Base-by-base conservation (phyloP, 2,329 filamentous ascomycete genomes). In the Cercospora berteroae region DNA sequence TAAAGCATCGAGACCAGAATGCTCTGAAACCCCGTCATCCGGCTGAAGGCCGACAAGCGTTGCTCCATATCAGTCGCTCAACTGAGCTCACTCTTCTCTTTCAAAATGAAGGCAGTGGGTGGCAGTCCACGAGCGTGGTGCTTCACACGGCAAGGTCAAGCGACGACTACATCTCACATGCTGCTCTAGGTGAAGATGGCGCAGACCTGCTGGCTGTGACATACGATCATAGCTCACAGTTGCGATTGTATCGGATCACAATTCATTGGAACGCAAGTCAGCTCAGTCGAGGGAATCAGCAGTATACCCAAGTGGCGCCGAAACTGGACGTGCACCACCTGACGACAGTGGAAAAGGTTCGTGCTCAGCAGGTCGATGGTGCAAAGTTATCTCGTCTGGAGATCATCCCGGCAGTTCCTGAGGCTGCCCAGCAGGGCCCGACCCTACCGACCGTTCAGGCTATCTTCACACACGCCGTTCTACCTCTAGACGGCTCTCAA, bases 111-210 rank as follows among this genome's bases (percentile, higher is more conserved):
- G 92, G 89, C 77, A 86, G 84, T 65, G 87, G 87, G 72, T 89
- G 92, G 80, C 67, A 39, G 91, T 94, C 75, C 89, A 88, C 69
- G 84, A 92, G 65, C 85, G 88, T 29, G 88, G 88, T 36, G 88
- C 90, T 0, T 88, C 75, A 74, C 63, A 69, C 64, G 13, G 69
- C 69, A 36, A 70, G 67, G 52, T 67, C 70, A 5, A 73, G 67
- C n/a, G 70, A 93, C 70, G 90, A 93, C 70, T 78, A 92, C n/a
- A 85, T 94, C 60, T 93, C 92, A 0, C 93, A 96, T 80, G 92
- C 92, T 10, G 86, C 91, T 10, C 74, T 44, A 83, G 93, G 69
- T 87, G 89, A 77, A 56, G 71, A 89, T 79, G 80, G 81, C 57
- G 78, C 80, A 67, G 83, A 83, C 55, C 79, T 94, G 16, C 79